Evolutionary conservation across 2,329 filamentous ascomycete genomes (phyloP).

Genomic region (Sporothrix curviconia): DNA sequence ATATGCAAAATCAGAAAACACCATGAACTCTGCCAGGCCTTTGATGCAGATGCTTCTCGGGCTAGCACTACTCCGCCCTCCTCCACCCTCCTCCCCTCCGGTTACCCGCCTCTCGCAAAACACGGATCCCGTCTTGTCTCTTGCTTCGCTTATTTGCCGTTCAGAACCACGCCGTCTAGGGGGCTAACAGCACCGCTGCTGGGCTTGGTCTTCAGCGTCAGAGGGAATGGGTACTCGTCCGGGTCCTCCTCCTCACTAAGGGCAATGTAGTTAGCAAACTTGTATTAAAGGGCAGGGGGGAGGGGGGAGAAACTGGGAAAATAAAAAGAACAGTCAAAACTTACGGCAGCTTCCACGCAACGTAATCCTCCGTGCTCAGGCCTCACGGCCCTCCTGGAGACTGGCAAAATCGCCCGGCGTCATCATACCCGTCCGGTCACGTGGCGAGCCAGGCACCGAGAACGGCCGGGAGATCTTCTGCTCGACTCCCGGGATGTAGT

Average conservation of each 20-base stretch:
- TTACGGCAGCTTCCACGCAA: slow-evolving; percentile 96
- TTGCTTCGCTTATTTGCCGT: slow-evolving; percentile 30
- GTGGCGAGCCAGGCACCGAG: slow-evolving; percentile 86
- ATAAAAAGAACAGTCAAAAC: no score
- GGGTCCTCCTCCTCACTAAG: slow-evolving; percentile 85
- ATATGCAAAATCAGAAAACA: neutral
- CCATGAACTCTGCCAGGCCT: no score
- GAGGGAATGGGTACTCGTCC: slow-evolving; percentile 58
- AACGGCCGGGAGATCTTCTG: slow-evolving; percentile 93
- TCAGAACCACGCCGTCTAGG: slow-evolving; percentile 36
- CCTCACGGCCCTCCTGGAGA: slow-evolving; percentile 88
- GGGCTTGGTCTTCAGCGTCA: slow-evolving; percentile 51
- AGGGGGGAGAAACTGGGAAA: neutral
- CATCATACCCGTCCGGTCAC: slow-evolving; percentile 94
- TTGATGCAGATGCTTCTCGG: no score
- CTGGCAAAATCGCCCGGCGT: slow-evolving; percentile 97
- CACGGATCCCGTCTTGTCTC: no score
- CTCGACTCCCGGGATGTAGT: slow-evolving; percentile 87
- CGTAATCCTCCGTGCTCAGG: slow-evolving; percentile 91
- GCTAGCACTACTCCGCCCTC: no score
- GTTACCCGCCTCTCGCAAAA: no score
- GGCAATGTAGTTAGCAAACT: slow-evolving; percentile 26
- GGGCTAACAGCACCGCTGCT: slow-evolving; percentile 35
- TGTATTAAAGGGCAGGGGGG: neutral
- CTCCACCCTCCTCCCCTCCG: no score